A percentile compares a stretch with the other conserved stretches of the same genome.
Conservation (phyloP, 495 filamentous ascomycete species). For the Mycothermus thermophilus region DNA sequence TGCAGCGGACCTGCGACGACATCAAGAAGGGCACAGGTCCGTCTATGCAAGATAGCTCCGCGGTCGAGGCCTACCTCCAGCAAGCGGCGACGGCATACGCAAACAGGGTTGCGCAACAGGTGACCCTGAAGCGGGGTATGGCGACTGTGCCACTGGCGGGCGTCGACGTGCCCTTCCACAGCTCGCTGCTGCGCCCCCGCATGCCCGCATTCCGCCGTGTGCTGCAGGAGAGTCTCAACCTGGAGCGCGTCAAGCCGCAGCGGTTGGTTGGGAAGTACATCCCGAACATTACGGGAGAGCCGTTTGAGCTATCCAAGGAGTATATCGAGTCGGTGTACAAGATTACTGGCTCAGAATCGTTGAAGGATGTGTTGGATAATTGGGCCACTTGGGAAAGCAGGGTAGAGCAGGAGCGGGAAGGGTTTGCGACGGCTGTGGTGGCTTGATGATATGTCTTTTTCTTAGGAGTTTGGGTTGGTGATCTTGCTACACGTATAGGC, state of each 20-base stretch:
- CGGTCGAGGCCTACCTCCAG: background rate
- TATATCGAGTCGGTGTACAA: conserved; percentile 90
- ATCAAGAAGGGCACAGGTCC: conserved; percentile 45
- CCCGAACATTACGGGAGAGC: conserved; percentile 81
- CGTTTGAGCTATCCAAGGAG: conserved; percentile 80
- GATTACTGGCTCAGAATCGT: conserved; percentile 36
- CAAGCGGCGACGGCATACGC: conserved; percentile 30
- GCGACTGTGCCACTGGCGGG: conserved; percentile 86
- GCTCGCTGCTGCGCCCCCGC: conserved; percentile 77
- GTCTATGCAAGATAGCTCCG: background rate
- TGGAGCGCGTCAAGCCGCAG: conserved; percentile 60
- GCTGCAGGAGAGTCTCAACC: conserved; percentile 88
- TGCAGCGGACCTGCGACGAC: conserved; percentile 73
- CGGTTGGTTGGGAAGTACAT: conserved; percentile 90
- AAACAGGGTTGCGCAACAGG: conserved; percentile 60
- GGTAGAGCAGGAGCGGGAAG: no score
- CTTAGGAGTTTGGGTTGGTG: no score
- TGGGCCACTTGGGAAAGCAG: no score
- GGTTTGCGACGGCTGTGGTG: no score
- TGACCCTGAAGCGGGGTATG: conserved; percentile 42
- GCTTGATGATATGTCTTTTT: no score
- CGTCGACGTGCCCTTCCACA: conserved; percentile 93
- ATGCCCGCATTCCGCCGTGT: conserved; percentile 90
- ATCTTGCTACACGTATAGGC: no score
- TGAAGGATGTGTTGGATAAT: background rate